Evolutionary conservation across 1,284 basidiomycete genomes (phyloP).

Genomic region (Apiotrichum porosum): DNA sequence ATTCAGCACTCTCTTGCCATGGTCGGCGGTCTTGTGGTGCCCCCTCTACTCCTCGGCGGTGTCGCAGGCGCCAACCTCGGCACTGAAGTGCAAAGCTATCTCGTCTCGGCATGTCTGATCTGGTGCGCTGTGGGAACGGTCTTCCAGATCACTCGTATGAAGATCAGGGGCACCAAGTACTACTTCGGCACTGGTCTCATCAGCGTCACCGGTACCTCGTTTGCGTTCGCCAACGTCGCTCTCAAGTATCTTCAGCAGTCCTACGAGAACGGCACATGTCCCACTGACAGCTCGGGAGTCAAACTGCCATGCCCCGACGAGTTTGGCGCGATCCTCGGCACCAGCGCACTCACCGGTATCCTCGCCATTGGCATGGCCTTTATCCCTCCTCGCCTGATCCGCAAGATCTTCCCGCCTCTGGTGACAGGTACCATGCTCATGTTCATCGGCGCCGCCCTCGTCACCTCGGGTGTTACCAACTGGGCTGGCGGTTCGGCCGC

Average conservation of each 20-base stretch:
- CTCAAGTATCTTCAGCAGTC: slow-evolving; percentile 24
- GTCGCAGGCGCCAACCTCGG: slow-evolving; percentile 27
- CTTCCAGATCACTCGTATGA: slow-evolving; percentile 26
- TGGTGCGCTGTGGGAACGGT: slow-evolving; percentile 30
- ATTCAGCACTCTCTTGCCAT: slow-evolving; percentile 36
- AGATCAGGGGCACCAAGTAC: slow-evolving; percentile 23
- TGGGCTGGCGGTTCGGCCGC: slow-evolving; percentile 31
- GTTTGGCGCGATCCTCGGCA: slow-evolving; percentile 34
- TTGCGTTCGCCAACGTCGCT: slow-evolving; percentile 33
- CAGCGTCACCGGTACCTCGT: slow-evolving; percentile 29
- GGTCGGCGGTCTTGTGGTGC: slow-evolving; percentile 32
- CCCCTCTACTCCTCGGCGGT: slow-evolving; percentile 29
- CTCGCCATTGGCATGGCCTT: slow-evolving; percentile 31
- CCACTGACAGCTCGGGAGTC: slow-evolving; percentile 19
- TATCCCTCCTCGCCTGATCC: slow-evolving; percentile 28
- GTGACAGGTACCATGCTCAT: slow-evolving; percentile 33
- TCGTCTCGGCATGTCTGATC: slow-evolving; percentile 33
- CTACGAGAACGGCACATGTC: slow-evolving; percentile 31
- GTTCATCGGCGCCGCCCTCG: slow-evolving; percentile 33
- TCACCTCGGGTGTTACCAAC: slow-evolving; percentile 30
- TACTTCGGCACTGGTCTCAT: slow-evolving; percentile 34
- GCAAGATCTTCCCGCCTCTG: slow-evolving; percentile 33
- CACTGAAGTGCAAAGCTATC: slow-evolving; percentile 25
- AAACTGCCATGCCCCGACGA: slow-evolving; percentile 32
- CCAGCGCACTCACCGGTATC: slow-evolving; percentile 24